phyloP scores from a whole-genome alignment of 148 eudicot genomes.

The Persicaria maculosa region DNA sequence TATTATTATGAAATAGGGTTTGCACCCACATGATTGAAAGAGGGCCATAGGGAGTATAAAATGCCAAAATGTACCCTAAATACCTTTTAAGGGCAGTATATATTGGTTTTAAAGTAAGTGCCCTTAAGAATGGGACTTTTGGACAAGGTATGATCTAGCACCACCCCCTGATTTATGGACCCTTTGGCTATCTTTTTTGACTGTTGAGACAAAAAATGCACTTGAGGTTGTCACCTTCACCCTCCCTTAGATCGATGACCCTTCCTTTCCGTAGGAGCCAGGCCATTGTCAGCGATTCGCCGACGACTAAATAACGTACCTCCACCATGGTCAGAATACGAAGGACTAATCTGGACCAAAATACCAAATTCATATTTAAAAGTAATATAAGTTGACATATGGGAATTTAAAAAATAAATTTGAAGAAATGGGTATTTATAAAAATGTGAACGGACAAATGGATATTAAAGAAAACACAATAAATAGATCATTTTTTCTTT shows the following conservation, averaged over 20 bases:
- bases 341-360: too few species aligned
- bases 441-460: too few species aligned
- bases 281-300: neutral
- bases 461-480: too few species aligned
- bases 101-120: slow-evolving; percentile 1
- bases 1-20: too few species aligned
- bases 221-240: slow-evolving; percentile 6
- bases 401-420: too few species aligned
- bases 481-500: too few species aligned
- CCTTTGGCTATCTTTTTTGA: neutral
- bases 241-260: neutral
- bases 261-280: slow-evolving; percentile 6
- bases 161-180: neutral
- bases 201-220: neutral
- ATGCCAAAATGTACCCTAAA: neutral
- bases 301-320: too few species aligned
- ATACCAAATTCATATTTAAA: too few species aligned
- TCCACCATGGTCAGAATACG: neutral
- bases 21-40: neutral
- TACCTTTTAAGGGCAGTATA: neutral
- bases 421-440: too few species aligned
- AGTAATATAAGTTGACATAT: too few species aligned
- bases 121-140: neutral
- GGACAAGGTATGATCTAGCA: neutral
- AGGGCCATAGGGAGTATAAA: neutral